These are phyloP conservation scores for Aspergillus sclerotioniger DNA, from an alignment of 495 filamentous ascomycete genomes.

Conservation along the genomic window DNA sequence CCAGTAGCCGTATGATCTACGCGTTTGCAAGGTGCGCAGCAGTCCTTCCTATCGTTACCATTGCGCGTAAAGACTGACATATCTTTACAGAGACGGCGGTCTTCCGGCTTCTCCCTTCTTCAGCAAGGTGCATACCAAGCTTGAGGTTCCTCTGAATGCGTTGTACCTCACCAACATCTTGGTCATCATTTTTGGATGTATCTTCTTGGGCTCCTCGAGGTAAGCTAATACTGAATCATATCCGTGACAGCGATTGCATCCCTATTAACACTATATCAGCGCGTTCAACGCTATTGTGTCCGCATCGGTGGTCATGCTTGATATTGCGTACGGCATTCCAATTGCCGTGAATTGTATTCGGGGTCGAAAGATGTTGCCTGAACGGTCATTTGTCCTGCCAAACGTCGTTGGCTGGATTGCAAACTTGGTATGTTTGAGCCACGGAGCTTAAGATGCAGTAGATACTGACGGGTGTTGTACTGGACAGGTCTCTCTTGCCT, in stretches of 20 bases:
- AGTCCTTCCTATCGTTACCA: neutral
- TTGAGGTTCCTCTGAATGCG: constrained; percentile 68
- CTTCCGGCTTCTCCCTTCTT: constrained; percentile 66
- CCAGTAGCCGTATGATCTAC: constrained; percentile 72
- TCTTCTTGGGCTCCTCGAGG: constrained; percentile 73
- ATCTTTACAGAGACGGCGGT: constrained; percentile 58
- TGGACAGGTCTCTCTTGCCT: constrained; percentile 58
- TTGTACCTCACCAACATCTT: constrained; percentile 62
- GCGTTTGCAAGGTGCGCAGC: constrained; percentile 58
- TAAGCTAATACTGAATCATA: constrained; percentile 7
- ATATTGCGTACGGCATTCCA: constrained; percentile 71
- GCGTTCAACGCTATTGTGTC: constrained; percentile 65
- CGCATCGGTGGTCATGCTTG: constrained; percentile 67
- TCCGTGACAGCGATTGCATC: neutral
- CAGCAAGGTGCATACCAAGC: constrained; percentile 58
- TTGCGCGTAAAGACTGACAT: constrained; percentile 13
- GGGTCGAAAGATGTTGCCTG: constrained; percentile 63
- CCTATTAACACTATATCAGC: constrained; percentile 19
- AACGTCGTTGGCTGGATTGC: constrained; percentile 52
- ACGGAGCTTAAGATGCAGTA: neutral
- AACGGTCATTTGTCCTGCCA: constrained; percentile 60
- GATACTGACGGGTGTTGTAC: constrained; percentile 4
- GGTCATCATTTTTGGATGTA: constrained; percentile 67
- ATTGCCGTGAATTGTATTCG: constrained; percentile 64
- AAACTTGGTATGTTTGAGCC: constrained; percentile 35